These are phyloP conservation scores for Lasiodiplodia sp. DNA, from an alignment of 2,329 filamentous ascomycete genomes.

Conservation along the genomic window DNA sequence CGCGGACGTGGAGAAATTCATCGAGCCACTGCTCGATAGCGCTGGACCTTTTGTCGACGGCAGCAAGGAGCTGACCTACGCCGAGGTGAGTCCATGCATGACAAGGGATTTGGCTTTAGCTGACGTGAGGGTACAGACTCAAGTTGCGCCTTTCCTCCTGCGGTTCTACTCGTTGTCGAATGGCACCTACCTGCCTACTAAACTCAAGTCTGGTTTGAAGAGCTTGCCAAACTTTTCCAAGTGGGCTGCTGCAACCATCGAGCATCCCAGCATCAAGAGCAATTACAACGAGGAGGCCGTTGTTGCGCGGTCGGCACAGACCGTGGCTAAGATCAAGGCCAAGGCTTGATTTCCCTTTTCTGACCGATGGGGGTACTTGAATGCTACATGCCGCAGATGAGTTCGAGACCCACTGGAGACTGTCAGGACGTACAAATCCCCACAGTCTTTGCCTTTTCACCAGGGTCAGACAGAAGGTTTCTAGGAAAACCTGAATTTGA, in stretches of 20 bases:
- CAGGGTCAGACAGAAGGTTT: background rate
- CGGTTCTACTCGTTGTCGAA: slow-evolving; percentile 65
- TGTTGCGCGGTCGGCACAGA: slow-evolving; percentile 36
- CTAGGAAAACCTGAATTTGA: background rate
- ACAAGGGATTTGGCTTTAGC: background rate
- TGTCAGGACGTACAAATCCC: background rate
- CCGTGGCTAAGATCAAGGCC: slow-evolving; percentile 39
- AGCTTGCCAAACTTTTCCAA: slow-evolving; percentile 71
- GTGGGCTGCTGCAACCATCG: slow-evolving; percentile 68
- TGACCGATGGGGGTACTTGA: background rate
- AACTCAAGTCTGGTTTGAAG: slow-evolving; percentile 56
- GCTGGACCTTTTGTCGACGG: slow-evolving; percentile 56
- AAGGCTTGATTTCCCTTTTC: slow-evolving; percentile 27
- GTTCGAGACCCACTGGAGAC: background rate
- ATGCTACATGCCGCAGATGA: background rate
- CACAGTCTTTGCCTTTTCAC: background rate
- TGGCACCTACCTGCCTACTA: slow-evolving; percentile 60
- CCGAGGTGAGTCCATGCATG: slow-evolving; percentile 65
- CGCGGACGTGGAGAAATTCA: slow-evolving; percentile 68
- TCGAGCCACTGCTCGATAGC: slow-evolving; percentile 71
- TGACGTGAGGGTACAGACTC: slow-evolving; percentile 54
- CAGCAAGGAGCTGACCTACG: slow-evolving; percentile 67
- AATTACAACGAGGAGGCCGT: slow-evolving; percentile 43
- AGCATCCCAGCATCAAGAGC: slow-evolving; percentile 69
- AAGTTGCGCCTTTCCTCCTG: slow-evolving; percentile 72